Evolutionary conservation across 2,329 filamentous ascomycete genomes (phyloP).

Genomic region (Colletotrichum incanum): DNA sequence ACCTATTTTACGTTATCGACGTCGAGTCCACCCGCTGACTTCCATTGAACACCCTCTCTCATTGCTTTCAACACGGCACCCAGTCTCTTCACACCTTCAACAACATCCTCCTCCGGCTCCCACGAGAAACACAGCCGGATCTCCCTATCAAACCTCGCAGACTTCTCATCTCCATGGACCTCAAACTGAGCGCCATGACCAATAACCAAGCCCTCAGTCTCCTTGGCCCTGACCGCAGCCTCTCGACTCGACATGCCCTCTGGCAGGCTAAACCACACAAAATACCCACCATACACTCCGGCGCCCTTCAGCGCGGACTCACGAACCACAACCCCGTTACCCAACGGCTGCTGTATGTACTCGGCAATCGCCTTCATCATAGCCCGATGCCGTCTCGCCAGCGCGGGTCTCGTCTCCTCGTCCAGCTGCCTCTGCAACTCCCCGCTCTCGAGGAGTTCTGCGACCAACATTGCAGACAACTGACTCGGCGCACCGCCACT

Average conservation of each 20-base stretch:
- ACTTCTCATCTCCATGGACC: slow-evolving; percentile 70
- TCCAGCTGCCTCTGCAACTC: slow-evolving; percentile 62
- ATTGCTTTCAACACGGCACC: slow-evolving; percentile 61
- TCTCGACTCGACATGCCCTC: slow-evolving; percentile 63
- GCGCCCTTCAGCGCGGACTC: slow-evolving; percentile 55
- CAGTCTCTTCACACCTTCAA: slow-evolving; percentile 78
- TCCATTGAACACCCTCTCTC: slow-evolving; percentile 47
- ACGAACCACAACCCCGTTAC: slow-evolving; percentile 63
- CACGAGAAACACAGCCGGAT: slow-evolving; percentile 81
- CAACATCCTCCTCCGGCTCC: slow-evolving; percentile 76
- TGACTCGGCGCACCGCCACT: slow-evolving; percentile 73
- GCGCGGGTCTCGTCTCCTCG: slow-evolving; percentile 59
- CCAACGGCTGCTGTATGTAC: slow-evolving; percentile 70
- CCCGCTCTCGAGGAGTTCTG: slow-evolving; percentile 62
- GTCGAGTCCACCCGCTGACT: slow-evolving; percentile 19
- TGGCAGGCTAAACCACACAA: slow-evolving; percentile 83
- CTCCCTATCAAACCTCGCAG: slow-evolving; percentile 70
- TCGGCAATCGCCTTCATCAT: slow-evolving; percentile 73
- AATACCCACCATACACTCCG: slow-evolving; percentile 83
- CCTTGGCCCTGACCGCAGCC: slow-evolving; percentile 70
- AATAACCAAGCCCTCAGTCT: slow-evolving; percentile 77
- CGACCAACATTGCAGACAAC: slow-evolving; percentile 67
- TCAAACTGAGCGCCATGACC: slow-evolving; percentile 81
- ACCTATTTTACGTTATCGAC: slow-evolving; percentile 38
- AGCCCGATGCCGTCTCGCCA: slow-evolving; percentile 61